Evolutionary conservation across 768 basidiomycete genomes (phyloP).

Genomic region (Boletus fagicola): DNA sequence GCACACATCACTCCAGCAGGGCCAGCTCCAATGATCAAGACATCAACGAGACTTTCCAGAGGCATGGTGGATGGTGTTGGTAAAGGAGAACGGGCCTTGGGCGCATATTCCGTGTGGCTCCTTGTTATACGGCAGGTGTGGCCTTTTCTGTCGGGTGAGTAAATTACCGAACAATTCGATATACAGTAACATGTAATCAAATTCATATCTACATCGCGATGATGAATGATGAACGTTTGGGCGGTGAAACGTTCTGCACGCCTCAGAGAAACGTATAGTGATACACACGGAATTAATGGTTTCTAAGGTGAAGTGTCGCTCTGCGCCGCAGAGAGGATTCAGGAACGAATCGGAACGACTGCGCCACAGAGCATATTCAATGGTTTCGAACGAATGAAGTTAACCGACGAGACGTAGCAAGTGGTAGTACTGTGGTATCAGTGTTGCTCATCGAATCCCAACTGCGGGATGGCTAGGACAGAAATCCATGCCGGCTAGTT

Average conservation of each 20-base stretch:
- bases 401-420: too few species aligned
- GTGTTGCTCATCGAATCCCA: too few species aligned
- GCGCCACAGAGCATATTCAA: too few species aligned
- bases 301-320: background rate
- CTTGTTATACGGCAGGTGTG: background rate
- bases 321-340: too few species aligned
- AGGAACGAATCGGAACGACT: too few species aligned
- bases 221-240: too few species aligned
- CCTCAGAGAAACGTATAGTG: background rate
- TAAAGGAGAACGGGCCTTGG: background rate
- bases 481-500: too few species aligned
- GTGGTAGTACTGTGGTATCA: too few species aligned
- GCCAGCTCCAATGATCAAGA: constrained; percentile 49
- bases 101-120: background rate
- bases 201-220: background rate
- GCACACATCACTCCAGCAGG: constrained; percentile 67
- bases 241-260: background rate
- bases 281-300: background rate
- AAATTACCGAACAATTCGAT: background rate
- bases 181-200: background rate
- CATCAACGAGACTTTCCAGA: constrained; percentile 39
- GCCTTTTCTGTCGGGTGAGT: background rate
- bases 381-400: too few species aligned
- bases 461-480: too few species aligned
- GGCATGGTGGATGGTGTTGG: constrained; percentile 15